These are phyloP conservation scores for Stropharia rugosoannulata DNA, from an alignment of 768 basidiomycete species.

Conservation along the genomic window DNA sequence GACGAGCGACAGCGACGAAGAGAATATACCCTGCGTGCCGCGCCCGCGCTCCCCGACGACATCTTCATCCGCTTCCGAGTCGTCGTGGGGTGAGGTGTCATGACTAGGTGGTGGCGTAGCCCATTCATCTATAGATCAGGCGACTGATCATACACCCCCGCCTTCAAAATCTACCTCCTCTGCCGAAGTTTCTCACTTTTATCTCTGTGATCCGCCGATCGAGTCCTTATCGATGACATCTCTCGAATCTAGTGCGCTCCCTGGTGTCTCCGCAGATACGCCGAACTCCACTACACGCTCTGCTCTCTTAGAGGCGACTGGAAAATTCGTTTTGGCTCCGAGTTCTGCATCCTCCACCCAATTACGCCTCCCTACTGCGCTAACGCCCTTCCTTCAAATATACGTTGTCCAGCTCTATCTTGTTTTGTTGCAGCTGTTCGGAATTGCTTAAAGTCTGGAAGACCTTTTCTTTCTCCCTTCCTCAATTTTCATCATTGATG, in stretches of 20 bases:
- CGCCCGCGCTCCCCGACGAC: background rate
- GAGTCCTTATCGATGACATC: constrained; percentile 3
- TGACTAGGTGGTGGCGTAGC: constrained; percentile 18
- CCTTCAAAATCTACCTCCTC: background rate
- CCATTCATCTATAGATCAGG: background rate
- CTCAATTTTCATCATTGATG: background rate
- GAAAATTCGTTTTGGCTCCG: background rate
- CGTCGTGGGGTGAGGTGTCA: constrained; percentile 16
- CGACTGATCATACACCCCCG: background rate
- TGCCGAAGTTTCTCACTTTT: background rate
- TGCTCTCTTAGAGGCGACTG: background rate
- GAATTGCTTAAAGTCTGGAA: background rate
- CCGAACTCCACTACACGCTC: background rate
- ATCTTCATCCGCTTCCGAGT: constrained; percentile 5
- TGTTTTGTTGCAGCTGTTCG: constrained; percentile 31
- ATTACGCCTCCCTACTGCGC: constrained; percentile 26
- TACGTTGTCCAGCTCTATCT: constrained; percentile 44
- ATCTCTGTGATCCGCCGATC: background rate
- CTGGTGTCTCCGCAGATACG: background rate
- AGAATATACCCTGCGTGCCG: background rate
- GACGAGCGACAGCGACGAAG: constrained; percentile 25
- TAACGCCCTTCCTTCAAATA: constrained; percentile 35
- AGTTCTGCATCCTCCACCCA: constrained; percentile 17
- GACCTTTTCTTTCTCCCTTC: background rate
- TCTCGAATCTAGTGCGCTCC: no score